Conservation (phyloP, 2,329 filamentous ascomycete species). For the Aschersonia sp. region DNA sequence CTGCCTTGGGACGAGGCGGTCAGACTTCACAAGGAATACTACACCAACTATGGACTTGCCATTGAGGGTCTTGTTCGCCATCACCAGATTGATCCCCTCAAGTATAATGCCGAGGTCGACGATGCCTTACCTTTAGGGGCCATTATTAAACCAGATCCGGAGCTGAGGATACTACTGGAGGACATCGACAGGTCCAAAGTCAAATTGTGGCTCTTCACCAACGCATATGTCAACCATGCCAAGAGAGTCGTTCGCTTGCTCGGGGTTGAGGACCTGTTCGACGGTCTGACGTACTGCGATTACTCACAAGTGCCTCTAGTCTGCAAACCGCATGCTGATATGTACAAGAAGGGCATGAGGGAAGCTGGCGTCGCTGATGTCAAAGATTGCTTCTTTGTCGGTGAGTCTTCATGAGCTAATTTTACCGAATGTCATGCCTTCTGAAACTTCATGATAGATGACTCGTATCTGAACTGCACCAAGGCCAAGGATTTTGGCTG, state of each 20-base stretch:
- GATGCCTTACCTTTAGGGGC: conserved; percentile 81
- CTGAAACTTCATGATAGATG: conserved; percentile 40
- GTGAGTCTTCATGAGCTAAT: conserved; percentile 33
- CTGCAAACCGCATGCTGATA: conserved; percentile 73
- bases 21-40: conserved; percentile 80
- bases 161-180: conserved; percentile 60
- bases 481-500: conserved; percentile 70
- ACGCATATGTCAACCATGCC: conserved; percentile 85
- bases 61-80: conserved; percentile 89
- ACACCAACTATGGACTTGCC: conserved; percentile 90
- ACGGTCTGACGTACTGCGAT: conserved; percentile 90
- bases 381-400: conserved; percentile 82
- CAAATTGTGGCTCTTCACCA: conserved; percentile 87
- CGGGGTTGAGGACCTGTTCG: conserved; percentile 76
- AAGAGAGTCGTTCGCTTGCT: conserved; percentile 69
- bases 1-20: conserved; percentile 67
- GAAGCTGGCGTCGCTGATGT: conserved; percentile 58
- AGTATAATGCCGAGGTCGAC: conserved; percentile 90
- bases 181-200: conserved; percentile 77
- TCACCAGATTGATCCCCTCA: conserved; percentile 87
- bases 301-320: conserved; percentile 60
- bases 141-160: conserved; percentile 65
- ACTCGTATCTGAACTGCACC: conserved; percentile 71
- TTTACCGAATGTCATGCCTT: neutral
- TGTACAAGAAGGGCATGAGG: conserved; percentile 80